Percentiles rank a stretch among this genome's conserved stretches.
phyloP scores from a whole-genome alignment of 148 eudicot species.

The Gaultheria prostrata region DNA sequence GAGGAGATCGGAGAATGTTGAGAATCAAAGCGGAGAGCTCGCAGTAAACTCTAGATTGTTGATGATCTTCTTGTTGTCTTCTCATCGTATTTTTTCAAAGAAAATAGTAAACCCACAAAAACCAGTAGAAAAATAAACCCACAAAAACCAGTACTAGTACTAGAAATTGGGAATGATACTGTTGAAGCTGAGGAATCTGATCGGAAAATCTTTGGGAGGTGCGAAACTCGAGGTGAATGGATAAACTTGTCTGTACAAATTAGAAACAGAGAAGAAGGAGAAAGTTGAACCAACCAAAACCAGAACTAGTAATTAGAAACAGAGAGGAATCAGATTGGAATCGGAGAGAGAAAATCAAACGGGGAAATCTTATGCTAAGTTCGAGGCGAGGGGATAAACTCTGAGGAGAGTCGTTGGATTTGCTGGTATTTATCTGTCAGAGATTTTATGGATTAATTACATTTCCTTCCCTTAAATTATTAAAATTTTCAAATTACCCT shows the following conservation, averaged over 20 bases:
- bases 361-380: not conserved
- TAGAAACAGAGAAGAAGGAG: not conserved
- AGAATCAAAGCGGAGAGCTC: slow-evolving; percentile 65
- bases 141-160: not conserved
- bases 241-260: too few species aligned
- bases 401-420: not conserved
- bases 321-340: not conserved
- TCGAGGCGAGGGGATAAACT: slow-evolving; percentile 42
- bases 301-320: not conserved
- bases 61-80: slow-evolving; percentile 34
- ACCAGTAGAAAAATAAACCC: not conserved
- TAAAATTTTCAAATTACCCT: too few species aligned
- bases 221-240: too few species aligned
- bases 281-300: not conserved
- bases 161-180: too few species aligned
- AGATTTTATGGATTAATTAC: not conserved
- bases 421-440: not conserved
- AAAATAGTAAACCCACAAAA: not conserved
- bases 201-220: too few species aligned
- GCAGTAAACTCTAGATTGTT: slow-evolving; percentile 52
- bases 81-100: slow-evolving; percentile 37
- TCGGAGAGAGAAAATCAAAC: not conserved
- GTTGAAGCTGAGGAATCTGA: too few species aligned
- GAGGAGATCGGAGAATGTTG: slow-evolving; percentile 65
- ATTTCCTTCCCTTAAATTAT: too few species aligned